Evolutionary conservation across 495 filamentous ascomycete genomes (phyloP), one percentile per base, ranked within the genome.

Genomic region (Neurospora intermedia): DNA sequence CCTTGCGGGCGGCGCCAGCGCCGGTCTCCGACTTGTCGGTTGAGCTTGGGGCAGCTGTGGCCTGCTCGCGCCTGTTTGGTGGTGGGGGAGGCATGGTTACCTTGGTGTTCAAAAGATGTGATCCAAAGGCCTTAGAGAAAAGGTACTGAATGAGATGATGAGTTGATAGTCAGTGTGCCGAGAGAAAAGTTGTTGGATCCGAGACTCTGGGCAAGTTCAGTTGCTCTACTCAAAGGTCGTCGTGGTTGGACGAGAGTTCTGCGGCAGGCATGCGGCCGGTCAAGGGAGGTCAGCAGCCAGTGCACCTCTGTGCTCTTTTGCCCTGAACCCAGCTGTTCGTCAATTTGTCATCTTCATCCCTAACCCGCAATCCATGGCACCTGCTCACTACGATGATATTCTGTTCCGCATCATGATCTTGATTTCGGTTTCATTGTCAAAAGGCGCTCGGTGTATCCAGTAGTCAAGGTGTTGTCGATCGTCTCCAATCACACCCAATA

Each of bases 1-100:
- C 91, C 77, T 94, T 94, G 72, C 85, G 87, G 69, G 88, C 85
- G 27, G 86, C 84, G 69, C 84, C 87, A 10, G 86, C 83, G 43
- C 80, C 83, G 41, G 75, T 71, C 16, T 41, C 74, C n/a, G 76
- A 43, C 59, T 39, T 74, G 27, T 74, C 73, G 70, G 66, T 45
- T 2, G 69, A 48, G 20, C 42, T 43, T 10, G 69, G 16, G 8
- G 71, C 73, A 8, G 54, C 54, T 2, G 74, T 62, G 7, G 73
- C 38, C 39, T 45, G 69, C 43, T 73, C 70, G 39, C 74, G 75
- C 9, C 73, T 72, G 41, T 69, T 75, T 6, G 76, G 59, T 9
- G 76, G 72, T 16, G 77, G 75, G 18, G 73, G 75, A 70, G 73
- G 73, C 75, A 75, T 76, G 35, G 0, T 16, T 72, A 74, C 74